Conservation (phyloP, 140 eudicot species). For the Ambrosia hybrid region DNA sequence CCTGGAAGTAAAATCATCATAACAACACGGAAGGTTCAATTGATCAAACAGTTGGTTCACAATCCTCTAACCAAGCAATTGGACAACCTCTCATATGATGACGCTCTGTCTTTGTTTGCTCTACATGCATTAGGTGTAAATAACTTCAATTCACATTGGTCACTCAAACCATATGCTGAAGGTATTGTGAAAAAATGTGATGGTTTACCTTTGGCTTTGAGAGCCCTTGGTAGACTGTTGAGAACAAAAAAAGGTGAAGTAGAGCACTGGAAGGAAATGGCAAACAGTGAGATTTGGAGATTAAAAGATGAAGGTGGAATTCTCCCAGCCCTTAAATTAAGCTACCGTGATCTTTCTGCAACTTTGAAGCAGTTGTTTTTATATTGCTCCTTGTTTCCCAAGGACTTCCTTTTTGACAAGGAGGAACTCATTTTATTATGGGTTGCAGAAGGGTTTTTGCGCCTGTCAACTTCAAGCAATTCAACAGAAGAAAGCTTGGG, state of each 20-base stretch:
- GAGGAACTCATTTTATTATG: constrained; percentile 1
- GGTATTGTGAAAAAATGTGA: constrained; percentile 40
- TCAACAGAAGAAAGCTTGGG: constrained; percentile 14
- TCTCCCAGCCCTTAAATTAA: background rate
- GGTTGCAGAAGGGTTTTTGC: constrained; percentile 23
- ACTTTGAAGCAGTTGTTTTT: constrained; percentile 6
- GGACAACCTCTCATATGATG: constrained; percentile 23
- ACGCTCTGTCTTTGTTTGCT: constrained; percentile 39
- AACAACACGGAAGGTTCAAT: constrained; percentile 26
- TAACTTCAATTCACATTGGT: constrained; percentile 21
- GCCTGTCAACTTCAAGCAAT: background rate
- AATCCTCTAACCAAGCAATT: constrained; percentile 3
- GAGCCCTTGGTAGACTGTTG: constrained; percentile 39
- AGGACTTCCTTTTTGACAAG: background rate
- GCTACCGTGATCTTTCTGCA: constrained; percentile 12
- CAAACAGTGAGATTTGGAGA: background rate
- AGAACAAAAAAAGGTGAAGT: constrained; percentile 16
- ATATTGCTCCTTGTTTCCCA: constrained; percentile 20
- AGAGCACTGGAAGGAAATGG: constrained; percentile 23
- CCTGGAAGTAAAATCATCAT: constrained; percentile 44
- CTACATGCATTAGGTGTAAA: constrained; percentile 38
- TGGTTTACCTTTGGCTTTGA: constrained; percentile 51
- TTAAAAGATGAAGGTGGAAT: background rate
- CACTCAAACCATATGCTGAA: constrained; percentile 32
- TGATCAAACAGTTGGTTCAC: constrained; percentile 31